These are phyloP conservation scores for Lepidopterella palustris DNA, from an alignment of 495 filamentous ascomycete genomes.

Conservation along the genomic window DNA sequence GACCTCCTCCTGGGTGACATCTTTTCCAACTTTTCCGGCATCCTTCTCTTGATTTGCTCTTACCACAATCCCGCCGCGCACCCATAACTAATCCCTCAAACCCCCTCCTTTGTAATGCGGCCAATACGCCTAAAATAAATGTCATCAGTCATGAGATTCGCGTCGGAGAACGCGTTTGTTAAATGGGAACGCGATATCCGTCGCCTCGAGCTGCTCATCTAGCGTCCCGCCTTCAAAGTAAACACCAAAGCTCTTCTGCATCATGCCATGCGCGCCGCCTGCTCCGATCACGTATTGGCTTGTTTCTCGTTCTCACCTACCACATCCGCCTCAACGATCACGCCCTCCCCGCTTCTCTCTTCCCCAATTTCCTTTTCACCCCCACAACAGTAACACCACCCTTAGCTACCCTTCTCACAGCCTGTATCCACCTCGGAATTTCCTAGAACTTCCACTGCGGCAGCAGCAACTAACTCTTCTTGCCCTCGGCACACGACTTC, in stretches of 20 bases:
- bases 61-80: background rate
- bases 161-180: background rate
- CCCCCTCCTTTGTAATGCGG: background rate
- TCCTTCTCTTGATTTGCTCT: slow-evolving; percentile 6
- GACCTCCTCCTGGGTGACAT: background rate
- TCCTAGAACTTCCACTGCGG: slow-evolving; percentile 18
- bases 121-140: background rate
- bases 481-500: background rate
- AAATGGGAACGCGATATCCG: slow-evolving; percentile 5
- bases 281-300: slow-evolving; percentile 13
- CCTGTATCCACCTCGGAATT: background rate
- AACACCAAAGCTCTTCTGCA: background rate
- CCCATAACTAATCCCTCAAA: slow-evolving; percentile 18
- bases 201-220: slow-evolving; percentile 9
- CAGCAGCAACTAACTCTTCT: slow-evolving; percentile 7
- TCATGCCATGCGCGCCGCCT: slow-evolving; percentile 6
- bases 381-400: background rate
- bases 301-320: background rate
- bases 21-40: slow-evolving; percentile 8
- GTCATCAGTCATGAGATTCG: slow-evolving; percentile 2
- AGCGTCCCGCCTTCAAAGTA: slow-evolving; percentile 7
- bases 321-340: background rate
- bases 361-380: background rate
- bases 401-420: background rate
- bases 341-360: background rate